Evolutionary conservation across 2,329 filamentous ascomycete genomes (phyloP), one percentile per base, ranked within the genome.

Genomic region (Neofusicoccum umdonicola): DNA sequence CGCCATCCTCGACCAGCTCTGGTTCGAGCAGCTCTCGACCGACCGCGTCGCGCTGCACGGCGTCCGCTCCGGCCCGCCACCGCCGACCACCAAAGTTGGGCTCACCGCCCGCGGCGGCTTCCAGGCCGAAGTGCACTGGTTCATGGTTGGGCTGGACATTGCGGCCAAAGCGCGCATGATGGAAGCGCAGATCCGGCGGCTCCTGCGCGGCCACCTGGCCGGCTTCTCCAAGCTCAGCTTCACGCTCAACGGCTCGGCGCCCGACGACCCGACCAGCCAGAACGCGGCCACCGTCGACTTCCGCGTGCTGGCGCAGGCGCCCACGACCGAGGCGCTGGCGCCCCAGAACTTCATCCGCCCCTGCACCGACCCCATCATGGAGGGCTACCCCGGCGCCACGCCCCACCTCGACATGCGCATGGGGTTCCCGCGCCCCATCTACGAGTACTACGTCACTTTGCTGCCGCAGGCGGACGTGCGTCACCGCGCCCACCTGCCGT

Each of bases 1-100:
- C 0, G 84, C 84, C 0, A 69, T 84, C 13, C 73, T 87, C 13
- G 74, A 80, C 52, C 74, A 80, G n/a, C 74, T 86, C 42, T 79
- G 77, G 65, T 84, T 88, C 66, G 80, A 84, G 52, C 80, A 87
- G 62, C 65, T 83, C 4, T 79, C 78, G 1, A 72, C 73, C 17
- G 80, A 86, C 67, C 78, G 83, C 6, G 82, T 86, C 1, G 78
- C 80, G 2, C 63, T 86, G 12, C 76, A 76, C 27, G 81, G 81
- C 17, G 74, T 83, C 19, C 75, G 76, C 57, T 78, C 76, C 8
- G 72, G 73, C 2, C 76, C 80, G 0, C 82, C 83, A 3, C 71
- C 71, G 0, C 71, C 71, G 5, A 78, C 77, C 0, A 79, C 77
- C 1, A 80, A 79, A 65, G 74, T 81, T 11, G 79, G 77, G 22